Evolutionary conservation across 345 rosid species (phyloP), one percentile per base, ranked within the genome.

Genomic region (Stellera chamaejasme): DNA sequence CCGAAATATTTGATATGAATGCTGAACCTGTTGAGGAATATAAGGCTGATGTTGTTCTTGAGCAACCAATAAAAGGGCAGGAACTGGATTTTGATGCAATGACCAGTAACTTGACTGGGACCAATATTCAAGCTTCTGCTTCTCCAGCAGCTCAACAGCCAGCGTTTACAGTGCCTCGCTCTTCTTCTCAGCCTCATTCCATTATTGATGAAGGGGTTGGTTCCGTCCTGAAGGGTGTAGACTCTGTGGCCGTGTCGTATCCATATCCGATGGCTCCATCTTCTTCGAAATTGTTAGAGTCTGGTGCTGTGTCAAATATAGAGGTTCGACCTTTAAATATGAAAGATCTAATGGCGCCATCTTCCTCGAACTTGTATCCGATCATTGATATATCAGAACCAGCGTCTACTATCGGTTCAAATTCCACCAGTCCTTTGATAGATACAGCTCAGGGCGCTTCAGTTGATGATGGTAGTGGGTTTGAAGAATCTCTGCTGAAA

Each of bases 401-500:
- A 50, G 65, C 66, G 28, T 50, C 59, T 26, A 59, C 48, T 26
- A 75, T 59, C 52, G 61, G 3, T 25, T 23, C 66, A 11, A 26
- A 27, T n/a, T 32, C 52, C n/a, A 2, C 13, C 28, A 19, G 23
- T 19, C 39, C 65, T 59, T 11, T 52, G 28, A 10, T 25, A 10
- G 50, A 36, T 41, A 50, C 62, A 13, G 19, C 60, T 1, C 61
- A 53, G 4, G 72, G 53, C 23, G 0, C 23, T 45, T 39, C 45
- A 5, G 53, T 50, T 41, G 70, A 32, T 41, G 70, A 32, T 28
- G 66, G 65, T 43, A 61, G 62, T 45, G 67, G 43, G 13, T 61
- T 75, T 13, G 94, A 83, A 83, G 49, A 48, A 59, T 49, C 58
- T 4, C 86, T 90, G 43, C 90, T 90, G 12, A 85, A 75, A 76